Conservation (phyloP, 345 rosid species). For the Streptanthus diversifolius region DNA sequence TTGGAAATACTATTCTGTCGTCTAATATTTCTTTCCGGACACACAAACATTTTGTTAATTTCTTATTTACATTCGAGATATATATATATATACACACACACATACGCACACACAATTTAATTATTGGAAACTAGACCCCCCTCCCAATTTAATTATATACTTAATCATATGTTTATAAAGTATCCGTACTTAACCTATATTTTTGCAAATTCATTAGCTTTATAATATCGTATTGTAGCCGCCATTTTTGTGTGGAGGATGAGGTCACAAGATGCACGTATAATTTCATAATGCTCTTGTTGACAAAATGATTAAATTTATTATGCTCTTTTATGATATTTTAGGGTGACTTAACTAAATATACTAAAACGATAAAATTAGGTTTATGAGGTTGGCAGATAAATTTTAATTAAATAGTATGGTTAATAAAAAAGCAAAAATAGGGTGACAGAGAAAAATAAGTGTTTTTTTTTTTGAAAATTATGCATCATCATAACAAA, state of each 20-base stretch:
- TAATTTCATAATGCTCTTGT: slow-evolving; percentile 5
- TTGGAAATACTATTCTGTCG: background rate
- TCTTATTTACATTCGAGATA: background rate
- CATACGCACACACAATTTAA: background rate
- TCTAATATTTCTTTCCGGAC: background rate
- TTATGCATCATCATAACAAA: background rate
- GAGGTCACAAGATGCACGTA: slow-evolving; percentile 32
- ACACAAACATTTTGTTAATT: background rate
- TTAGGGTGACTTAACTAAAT: background rate
- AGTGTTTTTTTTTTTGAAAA: background rate
- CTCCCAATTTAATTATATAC: background rate
- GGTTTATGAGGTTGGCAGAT: slow-evolving; percentile 20
- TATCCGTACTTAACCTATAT: slow-evolving; percentile 21
- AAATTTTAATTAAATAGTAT: background rate
- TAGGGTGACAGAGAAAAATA: background rate
- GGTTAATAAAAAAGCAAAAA: background rate
- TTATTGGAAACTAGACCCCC: background rate
- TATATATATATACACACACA: background rate
- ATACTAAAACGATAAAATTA: background rate
- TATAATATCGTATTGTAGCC: slow-evolving; percentile 31
- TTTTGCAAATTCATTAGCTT: slow-evolving; percentile 6
- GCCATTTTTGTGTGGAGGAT: slow-evolving; percentile 35
- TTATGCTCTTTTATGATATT: background rate
- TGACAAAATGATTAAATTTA: background rate
- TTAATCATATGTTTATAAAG: slow-evolving; percentile 6